phyloP scores from a whole-genome alignment of 192 early-diverging fungal genomes.

The Entomortierella lignicola region DNA sequence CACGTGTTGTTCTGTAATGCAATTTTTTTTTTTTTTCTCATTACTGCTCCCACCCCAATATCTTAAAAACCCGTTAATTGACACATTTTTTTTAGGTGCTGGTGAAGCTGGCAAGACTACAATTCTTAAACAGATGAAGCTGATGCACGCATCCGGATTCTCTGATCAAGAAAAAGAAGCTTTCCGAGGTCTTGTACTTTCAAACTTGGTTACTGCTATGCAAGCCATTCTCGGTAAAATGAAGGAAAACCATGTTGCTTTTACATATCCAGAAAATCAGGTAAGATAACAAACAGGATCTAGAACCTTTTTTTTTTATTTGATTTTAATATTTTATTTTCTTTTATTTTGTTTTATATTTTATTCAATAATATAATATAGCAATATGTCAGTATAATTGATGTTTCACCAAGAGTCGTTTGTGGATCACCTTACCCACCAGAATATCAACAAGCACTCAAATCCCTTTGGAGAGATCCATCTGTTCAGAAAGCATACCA shows the following conservation, averaged over 20 bases:
- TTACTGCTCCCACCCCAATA: no score
- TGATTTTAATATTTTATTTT: neutral
- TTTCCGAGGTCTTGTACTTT: constrained; percentile 60
- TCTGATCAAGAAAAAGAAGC: constrained; percentile 55
- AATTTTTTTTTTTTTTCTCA: no score
- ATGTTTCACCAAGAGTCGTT: constrained; percentile 45
- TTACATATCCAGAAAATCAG: constrained; percentile 32
- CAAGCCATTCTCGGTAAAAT: constrained; percentile 62
- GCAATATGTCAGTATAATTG: constrained; percentile 52
- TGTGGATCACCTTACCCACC: constrained; percentile 55
- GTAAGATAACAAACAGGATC: constrained; percentile 1
- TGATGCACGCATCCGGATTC: constrained; percentile 67
- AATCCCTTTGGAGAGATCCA: constrained; percentile 59
- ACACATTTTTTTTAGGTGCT: constrained; percentile 54
- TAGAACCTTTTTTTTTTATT: neutral
- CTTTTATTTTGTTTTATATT: neutral
- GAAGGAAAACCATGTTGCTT: constrained; percentile 31
- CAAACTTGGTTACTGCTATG: constrained; percentile 62
- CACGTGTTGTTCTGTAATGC: no score
- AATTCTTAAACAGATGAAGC: constrained; percentile 68
- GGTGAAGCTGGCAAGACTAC: constrained; percentile 71
- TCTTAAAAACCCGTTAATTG: no score
- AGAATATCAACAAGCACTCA: constrained; percentile 55
- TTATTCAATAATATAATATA: constrained; percentile 11
- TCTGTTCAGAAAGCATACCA: constrained; percentile 55